phyloP scores from a whole-genome alignment of 495 filamentous ascomycete species.

The Tuber magnatum region DNA sequence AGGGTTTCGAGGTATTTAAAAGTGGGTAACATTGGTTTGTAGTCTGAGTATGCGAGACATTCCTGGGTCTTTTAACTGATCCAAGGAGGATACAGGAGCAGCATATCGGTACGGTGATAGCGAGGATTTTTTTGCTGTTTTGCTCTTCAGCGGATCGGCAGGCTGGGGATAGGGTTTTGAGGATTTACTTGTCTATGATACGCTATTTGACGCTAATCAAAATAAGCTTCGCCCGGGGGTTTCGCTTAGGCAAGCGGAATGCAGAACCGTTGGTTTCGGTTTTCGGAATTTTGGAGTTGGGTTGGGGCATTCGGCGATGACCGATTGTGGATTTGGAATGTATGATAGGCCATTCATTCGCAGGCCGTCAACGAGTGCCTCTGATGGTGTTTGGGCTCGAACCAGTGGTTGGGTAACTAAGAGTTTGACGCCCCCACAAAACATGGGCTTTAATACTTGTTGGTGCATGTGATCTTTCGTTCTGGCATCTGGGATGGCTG shows the following conservation, averaged over 20 bases:
- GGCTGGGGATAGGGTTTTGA: conserved; percentile 15
- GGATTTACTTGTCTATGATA: conserved; percentile 9
- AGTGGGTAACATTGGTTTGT: neutral
- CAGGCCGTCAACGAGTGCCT: conserved; percentile 16
- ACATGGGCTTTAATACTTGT: neutral
- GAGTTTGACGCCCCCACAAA: neutral
- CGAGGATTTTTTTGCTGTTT: neutral
- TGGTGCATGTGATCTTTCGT: neutral
- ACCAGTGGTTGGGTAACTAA: neutral
- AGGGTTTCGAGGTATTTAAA: neutral
- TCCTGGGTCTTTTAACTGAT: neutral
- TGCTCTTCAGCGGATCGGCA: neutral
- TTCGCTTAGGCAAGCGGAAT: conserved; percentile 32
- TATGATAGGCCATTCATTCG: conserved; percentile 21
- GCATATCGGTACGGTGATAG: neutral
- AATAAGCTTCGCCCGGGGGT: conserved; percentile 13
- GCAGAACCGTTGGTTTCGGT: conserved; percentile 27
- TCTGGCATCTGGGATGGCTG: neutral
- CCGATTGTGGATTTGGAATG: conserved; percentile 20
- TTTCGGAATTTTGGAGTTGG: conserved; percentile 28
- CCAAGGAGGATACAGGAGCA: neutral
- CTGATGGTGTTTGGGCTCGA: neutral
- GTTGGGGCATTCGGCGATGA: conserved; percentile 13
- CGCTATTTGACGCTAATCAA: conserved; percentile 12
- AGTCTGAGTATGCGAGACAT: neutral